Evolutionary conservation across 495 filamentous ascomycete genomes (phyloP).

Genomic region (Penicillium verhagenii): DNA sequence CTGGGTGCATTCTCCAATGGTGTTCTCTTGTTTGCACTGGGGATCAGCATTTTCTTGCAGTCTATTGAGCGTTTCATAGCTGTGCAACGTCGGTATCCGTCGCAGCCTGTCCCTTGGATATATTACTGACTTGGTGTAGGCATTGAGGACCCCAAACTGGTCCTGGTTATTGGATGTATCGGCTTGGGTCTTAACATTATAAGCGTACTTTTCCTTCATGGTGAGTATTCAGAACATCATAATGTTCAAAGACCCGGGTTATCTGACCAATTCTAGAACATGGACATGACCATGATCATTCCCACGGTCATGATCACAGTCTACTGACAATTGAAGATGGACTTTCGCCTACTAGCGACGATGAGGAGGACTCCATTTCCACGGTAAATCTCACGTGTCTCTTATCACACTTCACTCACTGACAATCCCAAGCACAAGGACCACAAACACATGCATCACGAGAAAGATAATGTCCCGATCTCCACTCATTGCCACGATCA

Average conservation of each 20-base stretch:
- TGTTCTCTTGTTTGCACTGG: conserved; percentile 81
- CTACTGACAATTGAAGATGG: conserved; percentile 9
- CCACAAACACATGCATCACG: conserved; percentile 21
- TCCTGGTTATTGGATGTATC: conserved; percentile 75
- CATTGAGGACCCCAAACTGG: conserved; percentile 47
- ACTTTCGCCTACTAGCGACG: conserved; percentile 8
- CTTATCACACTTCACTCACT: not conserved
- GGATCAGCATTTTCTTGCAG: conserved; percentile 84
- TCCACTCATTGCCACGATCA: conserved; percentile 8
- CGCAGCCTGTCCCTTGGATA: not conserved
- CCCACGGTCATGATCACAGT: conserved; percentile 9
- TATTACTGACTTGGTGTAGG: conserved; percentile 7
- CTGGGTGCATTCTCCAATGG: conserved; percentile 86
- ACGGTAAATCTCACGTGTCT: conserved; percentile 10
- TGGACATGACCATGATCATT: conserved; percentile 18
- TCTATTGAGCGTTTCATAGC: conserved; percentile 73
- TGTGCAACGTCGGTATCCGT: conserved; percentile 12
- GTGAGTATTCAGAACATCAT: conserved; percentile 24
- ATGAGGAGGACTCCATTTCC: conserved; percentile 11
- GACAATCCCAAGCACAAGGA: conserved; percentile 17
- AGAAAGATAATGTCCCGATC: conserved; percentile 5
- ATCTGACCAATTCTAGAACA: conserved; percentile 24
- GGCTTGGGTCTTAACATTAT: conserved; percentile 79
- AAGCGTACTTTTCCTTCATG: conserved; percentile 77
- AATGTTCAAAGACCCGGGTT: not conserved